These are phyloP conservation scores for Rhizopogon hawkerae DNA, from an alignment of 1,284 basidiomycete species.

Conservation along the genomic window DNA sequence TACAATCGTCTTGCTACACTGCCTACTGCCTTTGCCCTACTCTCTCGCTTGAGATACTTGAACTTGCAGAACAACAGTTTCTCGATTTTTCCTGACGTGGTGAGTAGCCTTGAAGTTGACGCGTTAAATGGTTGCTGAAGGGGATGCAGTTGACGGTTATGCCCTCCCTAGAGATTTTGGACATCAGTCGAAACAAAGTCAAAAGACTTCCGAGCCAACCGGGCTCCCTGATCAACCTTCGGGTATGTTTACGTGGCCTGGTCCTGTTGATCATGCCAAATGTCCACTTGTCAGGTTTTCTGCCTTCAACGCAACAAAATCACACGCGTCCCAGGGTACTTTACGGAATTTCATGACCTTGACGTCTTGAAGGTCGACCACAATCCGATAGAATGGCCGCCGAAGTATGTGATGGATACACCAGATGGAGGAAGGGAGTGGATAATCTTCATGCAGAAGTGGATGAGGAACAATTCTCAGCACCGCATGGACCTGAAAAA, in stretches of 20 bases:
- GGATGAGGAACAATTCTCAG: slow-evolving; percentile 53
- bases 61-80: slow-evolving; percentile 90
- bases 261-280: slow-evolving; percentile 8
- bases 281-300: slow-evolving; percentile 54
- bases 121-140: slow-evolving; percentile 10
- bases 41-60: slow-evolving; percentile 81
- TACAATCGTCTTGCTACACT: slow-evolving; percentile 79
- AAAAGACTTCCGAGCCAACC: slow-evolving; percentile 72
- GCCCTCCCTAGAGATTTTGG: slow-evolving; percentile 86
- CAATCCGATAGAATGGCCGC: slow-evolving; percentile 92
- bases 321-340: slow-evolving; percentile 69
- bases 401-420: slow-evolving; percentile 43
- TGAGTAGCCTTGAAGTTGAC: slow-evolving; percentile 35
- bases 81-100: slow-evolving; percentile 78
- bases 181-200: slow-evolving; percentile 91
- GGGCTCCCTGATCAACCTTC: slow-evolving; percentile 72
- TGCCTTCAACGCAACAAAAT: slow-evolving; percentile 85
- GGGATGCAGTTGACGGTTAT: slow-evolving; percentile 70
- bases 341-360: slow-evolving; percentile 66
- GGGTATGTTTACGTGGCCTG: slow-evolving; percentile 39
- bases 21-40: slow-evolving; percentile 69
- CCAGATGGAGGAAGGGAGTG: slow-evolving; percentile 55
- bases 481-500: slow-evolving; percentile 25
- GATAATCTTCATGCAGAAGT: slow-evolving; percentile 65
- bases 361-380: slow-evolving; percentile 82